These are phyloP conservation scores for Balamuthia mandrillaris DNA, from an alignment of 208 protist species.

Conservation along the genomic window DNA sequence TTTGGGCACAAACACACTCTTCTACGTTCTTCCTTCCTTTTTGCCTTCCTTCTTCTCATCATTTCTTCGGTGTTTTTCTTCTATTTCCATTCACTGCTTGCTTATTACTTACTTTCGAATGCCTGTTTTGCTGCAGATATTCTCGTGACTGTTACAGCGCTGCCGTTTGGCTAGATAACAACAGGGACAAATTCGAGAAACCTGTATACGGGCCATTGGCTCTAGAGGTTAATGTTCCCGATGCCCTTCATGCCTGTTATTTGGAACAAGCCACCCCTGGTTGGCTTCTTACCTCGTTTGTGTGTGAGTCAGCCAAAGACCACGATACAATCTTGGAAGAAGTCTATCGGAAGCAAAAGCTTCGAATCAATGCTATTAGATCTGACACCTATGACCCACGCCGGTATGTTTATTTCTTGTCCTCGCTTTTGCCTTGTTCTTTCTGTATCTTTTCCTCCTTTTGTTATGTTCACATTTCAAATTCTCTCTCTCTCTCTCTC, in stretches of 20 bases:
- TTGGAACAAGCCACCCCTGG: conserved; percentile 7
- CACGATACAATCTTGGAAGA: background rate
- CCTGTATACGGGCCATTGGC: conserved; percentile 51
- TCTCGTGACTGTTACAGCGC: background rate
- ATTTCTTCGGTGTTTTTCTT: background rate
- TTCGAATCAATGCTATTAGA: background rate
- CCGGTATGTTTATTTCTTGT: background rate
- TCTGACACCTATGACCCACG: background rate
- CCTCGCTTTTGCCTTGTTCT: background rate
- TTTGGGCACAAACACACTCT: no score
- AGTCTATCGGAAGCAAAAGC: conserved; percentile 22
- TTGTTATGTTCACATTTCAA: background rate
- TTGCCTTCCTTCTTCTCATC: no score
- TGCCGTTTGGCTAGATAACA: conserved; percentile 18
- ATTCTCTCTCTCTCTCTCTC: background rate
- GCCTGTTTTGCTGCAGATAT: background rate
- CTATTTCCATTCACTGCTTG: background rate
- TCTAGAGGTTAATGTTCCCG: conserved; percentile 28
- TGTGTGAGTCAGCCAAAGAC: background rate
- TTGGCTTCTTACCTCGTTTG: background rate
- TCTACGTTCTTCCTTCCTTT: no score
- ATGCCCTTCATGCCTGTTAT: conserved; percentile 40
- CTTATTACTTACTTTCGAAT: background rate
- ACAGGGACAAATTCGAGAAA: conserved; percentile 41
- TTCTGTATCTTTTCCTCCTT: background rate